Evolutionary conservation across 2,329 filamentous ascomycete species (phyloP).

Genomic region (Plenodomus biglobosus): DNA sequence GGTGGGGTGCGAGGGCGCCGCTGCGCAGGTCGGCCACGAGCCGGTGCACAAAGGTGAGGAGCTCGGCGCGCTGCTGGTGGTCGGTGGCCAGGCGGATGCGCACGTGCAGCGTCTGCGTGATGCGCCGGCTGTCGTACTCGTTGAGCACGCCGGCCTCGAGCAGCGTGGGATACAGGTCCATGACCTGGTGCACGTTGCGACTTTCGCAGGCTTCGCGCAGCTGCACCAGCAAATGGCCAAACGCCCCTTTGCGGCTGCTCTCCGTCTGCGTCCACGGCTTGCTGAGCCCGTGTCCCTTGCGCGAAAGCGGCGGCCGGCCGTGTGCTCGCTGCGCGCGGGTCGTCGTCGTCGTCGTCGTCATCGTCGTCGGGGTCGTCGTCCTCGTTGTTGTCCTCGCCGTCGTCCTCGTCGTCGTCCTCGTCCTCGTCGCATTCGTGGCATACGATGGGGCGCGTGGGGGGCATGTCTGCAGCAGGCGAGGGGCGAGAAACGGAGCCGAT

Average conservation of each 20-base stretch:
- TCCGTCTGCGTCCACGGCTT: background rate
- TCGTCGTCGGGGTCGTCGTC: too few relatives aligned
- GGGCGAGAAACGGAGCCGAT: conserved; percentile 40
- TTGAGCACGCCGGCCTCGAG: conserved; percentile 13
- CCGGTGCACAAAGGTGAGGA: conserved; percentile 38
- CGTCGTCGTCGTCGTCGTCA: too few relatives aligned
- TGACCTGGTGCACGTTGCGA: conserved; percentile 19
- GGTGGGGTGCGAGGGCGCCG: conserved; percentile 40
- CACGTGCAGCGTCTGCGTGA: conserved; percentile 43
- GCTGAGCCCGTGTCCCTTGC: background rate
- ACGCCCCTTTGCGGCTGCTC: background rate
- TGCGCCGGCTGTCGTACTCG: conserved; percentile 29
- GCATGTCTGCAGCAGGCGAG: conserved; percentile 34
- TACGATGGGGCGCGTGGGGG: conserved; percentile 11
- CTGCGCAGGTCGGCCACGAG: conserved; percentile 47
- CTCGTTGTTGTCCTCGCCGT: too few relatives aligned
- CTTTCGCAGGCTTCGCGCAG: conserved; percentile 23
- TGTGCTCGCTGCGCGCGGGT: conserved; percentile 4
- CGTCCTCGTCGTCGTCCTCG: too few relatives aligned
- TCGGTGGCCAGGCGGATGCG: conserved; percentile 27
- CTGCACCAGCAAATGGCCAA: conserved; percentile 6
- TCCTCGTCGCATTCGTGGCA: conserved; percentile 23
- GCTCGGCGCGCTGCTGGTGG: conserved; percentile 5
- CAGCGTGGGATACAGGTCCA: conserved; percentile 33
- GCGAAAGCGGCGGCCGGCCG: background rate